A percentile compares a stretch with the other conserved stretches of the same genome.
phyloP scores from a whole-genome alignment of 208 protist genomes.

The Spongospora subterranea region DNA sequence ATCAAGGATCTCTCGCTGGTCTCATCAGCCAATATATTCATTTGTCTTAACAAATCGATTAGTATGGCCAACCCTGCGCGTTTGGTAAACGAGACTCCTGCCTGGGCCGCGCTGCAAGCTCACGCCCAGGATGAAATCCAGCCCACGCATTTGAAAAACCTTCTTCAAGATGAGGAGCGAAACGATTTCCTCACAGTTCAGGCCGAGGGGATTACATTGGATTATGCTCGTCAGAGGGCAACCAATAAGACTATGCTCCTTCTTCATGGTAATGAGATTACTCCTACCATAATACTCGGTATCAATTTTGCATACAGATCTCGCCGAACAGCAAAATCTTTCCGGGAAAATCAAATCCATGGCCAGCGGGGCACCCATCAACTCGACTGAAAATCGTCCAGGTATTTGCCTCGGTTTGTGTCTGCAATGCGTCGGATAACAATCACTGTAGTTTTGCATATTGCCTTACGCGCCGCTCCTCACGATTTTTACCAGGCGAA shows the following conservation, averaged over 20 bases:
- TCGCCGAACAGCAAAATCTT: constrained; percentile 11
- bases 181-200: constrained; percentile 34
- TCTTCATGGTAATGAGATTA: constrained; percentile 51
- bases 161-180: neutral
- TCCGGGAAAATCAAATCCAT: neutral
- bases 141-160: constrained; percentile 22
- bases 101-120: constrained; percentile 30
- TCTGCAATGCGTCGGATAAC: neutral
- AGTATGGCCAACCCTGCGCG: no score
- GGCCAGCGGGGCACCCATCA: neutral
- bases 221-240: constrained; percentile 60
- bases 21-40: no score
- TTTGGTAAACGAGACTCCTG: constrained; percentile 3
- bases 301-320: constrained; percentile 17
- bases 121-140: neutral
- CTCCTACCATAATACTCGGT: neutral
- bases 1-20: no score
- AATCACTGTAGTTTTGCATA: constrained; percentile 62
- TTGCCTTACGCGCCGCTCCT: constrained; percentile 60
- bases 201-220: constrained; percentile 50
- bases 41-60: no score
- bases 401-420: neutral
- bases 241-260: constrained; percentile 67
- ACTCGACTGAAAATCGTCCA: constrained; percentile 17
- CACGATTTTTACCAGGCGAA: constrained; percentile 44